These are phyloP conservation scores for Colletotrichum orbiculare DNA, from an alignment of 2,329 filamentous ascomycete genomes.

Conservation along the genomic window DNA sequence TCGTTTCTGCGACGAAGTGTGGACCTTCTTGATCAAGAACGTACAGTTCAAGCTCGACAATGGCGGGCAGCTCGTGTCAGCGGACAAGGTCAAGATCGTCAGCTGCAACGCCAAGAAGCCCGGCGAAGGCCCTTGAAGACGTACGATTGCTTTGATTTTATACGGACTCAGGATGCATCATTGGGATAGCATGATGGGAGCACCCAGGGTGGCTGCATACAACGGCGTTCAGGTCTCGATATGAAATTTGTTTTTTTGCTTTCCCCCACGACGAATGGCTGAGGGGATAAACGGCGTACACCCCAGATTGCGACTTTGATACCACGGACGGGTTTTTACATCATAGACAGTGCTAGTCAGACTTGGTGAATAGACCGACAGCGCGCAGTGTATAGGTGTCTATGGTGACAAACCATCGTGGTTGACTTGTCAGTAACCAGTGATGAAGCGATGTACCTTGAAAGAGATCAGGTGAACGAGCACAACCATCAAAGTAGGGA, in stretches of 20 bases:
- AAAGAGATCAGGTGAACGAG: too few relatives aligned
- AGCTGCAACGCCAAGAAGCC: slow-evolving; percentile 90
- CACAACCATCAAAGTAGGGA: too few relatives aligned
- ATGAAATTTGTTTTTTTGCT: slow-evolving; percentile 7
- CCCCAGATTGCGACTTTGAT: slow-evolving; percentile 33
- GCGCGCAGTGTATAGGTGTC: neutral
- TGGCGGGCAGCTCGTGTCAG: slow-evolving; percentile 75
- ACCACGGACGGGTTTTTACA: slow-evolving; percentile 29
- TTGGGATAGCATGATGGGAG: slow-evolving; percentile 9
- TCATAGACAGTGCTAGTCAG: slow-evolving; percentile 7
- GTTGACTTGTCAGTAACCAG: too few relatives aligned
- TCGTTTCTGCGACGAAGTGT: slow-evolving; percentile 99
- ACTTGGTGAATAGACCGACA: slow-evolving; percentile 26
- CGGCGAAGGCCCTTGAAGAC: slow-evolving; percentile 49
- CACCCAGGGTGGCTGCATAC: slow-evolving; percentile 31
- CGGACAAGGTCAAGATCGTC: slow-evolving; percentile 98
- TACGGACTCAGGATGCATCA: slow-evolving; percentile 10
- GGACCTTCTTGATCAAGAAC: slow-evolving; percentile 99
- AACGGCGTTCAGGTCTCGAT: slow-evolving; percentile 28
- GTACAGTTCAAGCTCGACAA: slow-evolving; percentile 99
- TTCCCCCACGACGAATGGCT: slow-evolving; percentile 9
- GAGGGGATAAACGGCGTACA: slow-evolving; percentile 26
- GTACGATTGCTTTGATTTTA: neutral
- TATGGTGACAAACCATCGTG: too few relatives aligned
- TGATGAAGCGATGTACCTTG: too few relatives aligned